Evolutionary conservation across 2,329 filamentous ascomycete genomes (phyloP), one percentile per base, ranked within the genome.

Genomic region (Neonectria magnoliae): DNA sequence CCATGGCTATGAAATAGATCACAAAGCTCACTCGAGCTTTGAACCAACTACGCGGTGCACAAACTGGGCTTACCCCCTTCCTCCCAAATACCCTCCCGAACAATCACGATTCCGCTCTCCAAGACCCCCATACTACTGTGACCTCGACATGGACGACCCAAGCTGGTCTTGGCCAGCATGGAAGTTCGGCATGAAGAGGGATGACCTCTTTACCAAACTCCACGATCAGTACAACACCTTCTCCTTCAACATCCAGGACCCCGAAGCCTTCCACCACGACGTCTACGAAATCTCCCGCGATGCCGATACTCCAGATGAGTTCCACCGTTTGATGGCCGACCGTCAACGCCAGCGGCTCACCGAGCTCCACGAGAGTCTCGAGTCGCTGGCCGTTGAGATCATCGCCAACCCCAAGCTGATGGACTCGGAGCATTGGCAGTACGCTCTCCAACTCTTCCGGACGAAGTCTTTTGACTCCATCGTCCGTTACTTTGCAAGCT

Each of bases 111-210:
- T 67, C 59, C 50, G 53, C 62, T 31, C 44, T 62, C 60, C 16
- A 71, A 60, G 36, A 50, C 57, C 64, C 64, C 66, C 50, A 63
- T 64, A 65, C 69, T 67, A 71, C 67, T 88, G 88, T 87, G 86
- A 88, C 78, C 67, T 73, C 73, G 71, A 71, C 65, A 88, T 89
- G 87, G 85, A 88, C 77, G 86, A 88, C 60, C 82, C 81, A 33
- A 80, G 77, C 68, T 80, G 77, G 74, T 79, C 81, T 70, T 89
- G 87, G 87, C 87, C 87, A 47, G 83, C 84, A 71, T 89, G 87
- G 86, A 88, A 88, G 76, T 89, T 88, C 80, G 86, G 85, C 73
- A 83, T 88, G 83, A 87, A 86, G 81, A 83, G 82, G 74, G 82
- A 84, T 61, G 86, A 88, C 72, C 84, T 88, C 76, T 84, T 84